Evolutionary conservation across 2,329 filamentous ascomycete species (phyloP), one percentile per base, ranked within the genome.

Genomic region (Hymenoscyphus repandus): DNA sequence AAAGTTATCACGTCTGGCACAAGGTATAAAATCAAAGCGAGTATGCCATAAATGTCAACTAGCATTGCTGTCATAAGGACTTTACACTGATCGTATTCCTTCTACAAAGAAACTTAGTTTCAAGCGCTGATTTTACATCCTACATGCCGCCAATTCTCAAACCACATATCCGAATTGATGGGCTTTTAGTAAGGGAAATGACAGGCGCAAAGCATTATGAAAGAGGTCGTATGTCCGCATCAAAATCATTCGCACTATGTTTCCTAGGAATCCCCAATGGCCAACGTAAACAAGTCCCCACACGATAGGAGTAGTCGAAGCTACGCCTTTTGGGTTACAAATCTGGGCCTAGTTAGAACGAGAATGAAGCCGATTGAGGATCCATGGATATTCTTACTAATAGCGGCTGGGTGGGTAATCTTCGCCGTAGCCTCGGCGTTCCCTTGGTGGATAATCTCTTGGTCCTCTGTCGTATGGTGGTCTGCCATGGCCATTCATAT

Each of bases 401-500:
- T 66, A 66, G 53, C 63, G 64, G 37, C 56, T 58, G 36, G 57
- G 55, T 53, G 62, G 62, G 52, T 65, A 62, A 49, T 64, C 63
- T 50, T 63, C 62, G 43, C 55, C 55, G 49, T 60, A 59, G 34
- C 59, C 46, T n/a, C 52, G 47, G 36, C 47, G 55, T 50, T 67
- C 64, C 51, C 65, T 62, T 47, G 64, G 63, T 45, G 64, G 64
- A 44, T 66, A 66, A 46, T 66, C 65, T 52, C 64, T 56, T 57
- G 64, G 62, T 51, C 63, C 61, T 44, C 83, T 59, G 56, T 79
- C 75, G 57, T 83, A 83, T 2, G 78, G 75, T 39, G 61, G 57
- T 56, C 64, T 57, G 17, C 61, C 59, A 52, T 79, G 74, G 40
- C 76, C 77, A 57, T 78, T 79, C 59, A 70, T 72, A 61, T 85